A percentile compares a stretch with the other conserved stretches of the same genome.
These are phyloP conservation scores for Podaxis sp. DNA, from an alignment of 768 basidiomycete genomes.

Conservation along the genomic window DNA sequence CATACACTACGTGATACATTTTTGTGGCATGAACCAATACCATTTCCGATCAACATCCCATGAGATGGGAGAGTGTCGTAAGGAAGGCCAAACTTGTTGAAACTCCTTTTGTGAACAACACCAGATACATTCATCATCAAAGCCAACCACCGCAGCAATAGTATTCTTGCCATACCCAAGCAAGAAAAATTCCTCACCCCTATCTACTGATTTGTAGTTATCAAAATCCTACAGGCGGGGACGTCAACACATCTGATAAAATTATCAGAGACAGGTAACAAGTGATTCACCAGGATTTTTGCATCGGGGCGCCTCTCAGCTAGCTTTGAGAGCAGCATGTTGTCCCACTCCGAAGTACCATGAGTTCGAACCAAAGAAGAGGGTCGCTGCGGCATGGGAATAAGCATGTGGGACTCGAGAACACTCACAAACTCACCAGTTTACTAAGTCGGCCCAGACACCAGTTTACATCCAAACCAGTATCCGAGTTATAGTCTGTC, in stretches of 20 bases:
- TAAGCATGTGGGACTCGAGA: background rate
- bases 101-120: background rate
- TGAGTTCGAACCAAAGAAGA: background rate
- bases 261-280: background rate
- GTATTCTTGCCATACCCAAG: background rate
- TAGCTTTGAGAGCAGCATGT: background rate
- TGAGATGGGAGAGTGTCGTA: no score
- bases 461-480: background rate
- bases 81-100: background rate
- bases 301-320: no score
- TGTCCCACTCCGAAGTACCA: background rate
- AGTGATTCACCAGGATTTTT: background rate
- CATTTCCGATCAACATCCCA: no score
- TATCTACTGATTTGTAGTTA: background rate
- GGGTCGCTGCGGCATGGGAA: background rate
- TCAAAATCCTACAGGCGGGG: background rate
- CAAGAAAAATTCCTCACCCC: background rate
- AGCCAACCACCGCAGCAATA: background rate
- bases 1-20: no score
- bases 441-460: background rate
- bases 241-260: background rate
- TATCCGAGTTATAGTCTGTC: background rate
- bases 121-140: no score
- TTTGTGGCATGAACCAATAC: no score
- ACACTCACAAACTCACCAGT: background rate